Conservation (phyloP, 2,329 filamentous ascomycete species). For the Trichoderma sp. region DNA sequence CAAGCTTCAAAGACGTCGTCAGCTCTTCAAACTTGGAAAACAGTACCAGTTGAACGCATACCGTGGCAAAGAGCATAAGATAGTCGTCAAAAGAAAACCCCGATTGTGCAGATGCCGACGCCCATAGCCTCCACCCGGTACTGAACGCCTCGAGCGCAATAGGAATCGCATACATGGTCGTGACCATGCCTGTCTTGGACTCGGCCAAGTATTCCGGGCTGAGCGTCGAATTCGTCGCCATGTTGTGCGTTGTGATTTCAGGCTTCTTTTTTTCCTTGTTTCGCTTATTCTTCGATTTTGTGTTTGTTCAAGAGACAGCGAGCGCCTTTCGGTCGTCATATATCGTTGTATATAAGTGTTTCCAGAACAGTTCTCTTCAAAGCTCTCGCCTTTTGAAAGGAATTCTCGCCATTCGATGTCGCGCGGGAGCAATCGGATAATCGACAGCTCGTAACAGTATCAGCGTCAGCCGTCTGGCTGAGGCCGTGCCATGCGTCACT, state of each 20-base stretch:
- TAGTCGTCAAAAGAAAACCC: constrained; percentile 19
- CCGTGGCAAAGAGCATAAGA: constrained; percentile 21
- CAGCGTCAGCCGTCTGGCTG: neutral
- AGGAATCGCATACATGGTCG: constrained; percentile 17
- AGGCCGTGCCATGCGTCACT: constrained; percentile 1
- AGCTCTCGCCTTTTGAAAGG: neutral
- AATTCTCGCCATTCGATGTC: neutral
- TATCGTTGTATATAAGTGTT: neutral
- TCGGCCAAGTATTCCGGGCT: constrained; percentile 19
- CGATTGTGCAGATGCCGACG: neutral
- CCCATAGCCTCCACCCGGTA: constrained; percentile 17
- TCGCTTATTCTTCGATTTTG: neutral
- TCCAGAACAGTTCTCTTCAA: neutral
- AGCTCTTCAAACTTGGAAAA: neutral
- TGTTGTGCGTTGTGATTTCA: neutral
- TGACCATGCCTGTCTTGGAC: constrained; percentile 18
- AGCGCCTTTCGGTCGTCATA: neutral
- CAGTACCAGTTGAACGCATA: neutral
- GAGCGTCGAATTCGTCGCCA: constrained; percentile 9
- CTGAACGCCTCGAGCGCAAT: constrained; percentile 19
- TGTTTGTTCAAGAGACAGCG: neutral
- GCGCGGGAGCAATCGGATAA: neutral
- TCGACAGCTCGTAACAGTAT: neutral
- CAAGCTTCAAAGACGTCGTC: neutral
- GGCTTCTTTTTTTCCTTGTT: neutral